Conservation (phyloP, 495 filamentous ascomycete species). For the Copromyces sp. region DNA sequence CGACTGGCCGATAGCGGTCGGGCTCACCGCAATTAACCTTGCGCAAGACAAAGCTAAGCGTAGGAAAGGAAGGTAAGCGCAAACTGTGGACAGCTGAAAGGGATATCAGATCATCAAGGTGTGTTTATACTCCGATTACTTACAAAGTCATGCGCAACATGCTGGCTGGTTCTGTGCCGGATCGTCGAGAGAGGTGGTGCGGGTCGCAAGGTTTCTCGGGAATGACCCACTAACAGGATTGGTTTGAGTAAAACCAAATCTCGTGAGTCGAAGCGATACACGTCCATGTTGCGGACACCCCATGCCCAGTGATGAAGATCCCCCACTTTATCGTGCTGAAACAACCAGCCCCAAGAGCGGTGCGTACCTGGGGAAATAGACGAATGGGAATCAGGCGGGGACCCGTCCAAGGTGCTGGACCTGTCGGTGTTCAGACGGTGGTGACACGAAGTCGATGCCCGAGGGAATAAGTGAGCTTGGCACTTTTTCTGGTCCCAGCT, state of each 20-base stretch:
- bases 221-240: no score
- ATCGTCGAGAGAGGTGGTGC: not conserved
- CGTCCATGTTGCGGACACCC: not conserved
- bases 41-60: not conserved
- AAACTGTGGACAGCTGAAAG: not conserved
- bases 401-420: not conserved
- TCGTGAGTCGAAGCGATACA: not conserved
- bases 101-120: not conserved
- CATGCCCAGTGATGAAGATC: not conserved
- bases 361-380: not conserved
- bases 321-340: not conserved
- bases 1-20: not conserved
- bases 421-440: not conserved
- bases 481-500: not conserved
- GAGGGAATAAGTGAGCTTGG: not conserved
- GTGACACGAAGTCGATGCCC: not conserved
- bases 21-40: not conserved
- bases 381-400: not conserved
- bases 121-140: not conserved
- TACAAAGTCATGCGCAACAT: not conserved
- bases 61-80: not conserved
- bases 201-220: no score
- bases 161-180: not conserved
- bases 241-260: no score
- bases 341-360: not conserved